Percentiles rank a stretch among this genome's conserved stretches.
Conservation (phyloP, 345 rosid genomes). For the Euphorbia peplus region DNA sequence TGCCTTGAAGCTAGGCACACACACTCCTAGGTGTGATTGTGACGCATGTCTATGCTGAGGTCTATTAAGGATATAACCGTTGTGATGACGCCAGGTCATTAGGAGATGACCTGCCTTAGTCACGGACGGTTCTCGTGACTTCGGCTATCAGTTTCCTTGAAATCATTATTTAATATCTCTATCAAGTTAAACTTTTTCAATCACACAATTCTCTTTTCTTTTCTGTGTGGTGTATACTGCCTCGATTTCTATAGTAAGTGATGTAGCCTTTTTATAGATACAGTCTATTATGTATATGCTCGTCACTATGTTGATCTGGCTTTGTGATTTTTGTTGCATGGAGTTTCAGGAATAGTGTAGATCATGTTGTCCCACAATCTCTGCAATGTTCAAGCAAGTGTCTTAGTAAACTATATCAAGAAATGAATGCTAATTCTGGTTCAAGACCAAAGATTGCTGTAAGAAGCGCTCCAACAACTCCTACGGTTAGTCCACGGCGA, state of each 20-base stretch:
- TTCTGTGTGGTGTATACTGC: neutral
- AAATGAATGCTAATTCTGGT: conserved; percentile 20
- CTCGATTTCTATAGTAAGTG: neutral
- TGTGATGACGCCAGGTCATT: no score
- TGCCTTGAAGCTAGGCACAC: no score
- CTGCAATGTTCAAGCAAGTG: conserved; percentile 16
- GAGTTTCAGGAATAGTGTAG: conserved; percentile 28
- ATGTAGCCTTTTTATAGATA: neutral
- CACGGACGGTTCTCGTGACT: no score
- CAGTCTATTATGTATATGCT: neutral
- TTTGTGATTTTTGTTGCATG: neutral
- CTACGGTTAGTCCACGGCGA: conserved; percentile 43
- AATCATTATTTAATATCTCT: no score
- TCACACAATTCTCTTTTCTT: neutral
- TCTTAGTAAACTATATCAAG: conserved; percentile 23
- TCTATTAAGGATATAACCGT: no score
- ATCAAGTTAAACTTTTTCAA: neutral
- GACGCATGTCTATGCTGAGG: no score
- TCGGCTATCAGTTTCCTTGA: no score
- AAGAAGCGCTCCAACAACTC: conserved; percentile 70
- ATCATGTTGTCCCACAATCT: conserved; percentile 15
- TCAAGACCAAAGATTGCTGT: conserved; percentile 34
- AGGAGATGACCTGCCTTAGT: no score
- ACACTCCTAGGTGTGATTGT: no score
- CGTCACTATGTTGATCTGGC: neutral